A percentile compares a stretch with the other conserved stretches of the same genome.
These are phyloP conservation scores for Epichloe aotearoae DNA, from an alignment of 2,329 filamentous ascomycete genomes.

Conservation along the genomic window DNA sequence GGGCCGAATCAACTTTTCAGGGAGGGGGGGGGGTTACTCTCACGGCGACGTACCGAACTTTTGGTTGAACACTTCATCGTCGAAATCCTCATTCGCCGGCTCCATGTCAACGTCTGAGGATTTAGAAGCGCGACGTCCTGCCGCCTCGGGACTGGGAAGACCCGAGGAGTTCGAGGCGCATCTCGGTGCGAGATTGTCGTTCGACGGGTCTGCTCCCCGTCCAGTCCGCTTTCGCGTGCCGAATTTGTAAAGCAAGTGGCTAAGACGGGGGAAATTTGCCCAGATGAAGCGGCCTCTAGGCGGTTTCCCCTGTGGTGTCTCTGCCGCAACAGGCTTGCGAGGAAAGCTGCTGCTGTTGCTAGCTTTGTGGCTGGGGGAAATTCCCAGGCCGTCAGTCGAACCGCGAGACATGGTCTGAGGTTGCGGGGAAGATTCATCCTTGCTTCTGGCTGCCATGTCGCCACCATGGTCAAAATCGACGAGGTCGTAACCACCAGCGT, in stretches of 20 bases:
- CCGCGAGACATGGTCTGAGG: not conserved
- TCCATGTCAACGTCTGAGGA: not conserved
- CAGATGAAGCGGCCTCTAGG: not conserved
- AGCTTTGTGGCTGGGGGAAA: not conserved
- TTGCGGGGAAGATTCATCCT: not conserved
- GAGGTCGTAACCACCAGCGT: not conserved
- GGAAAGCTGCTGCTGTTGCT: not conserved
- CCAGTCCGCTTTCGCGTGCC: not conserved
- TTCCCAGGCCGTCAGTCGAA: not conserved
- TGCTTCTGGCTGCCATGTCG: not conserved
- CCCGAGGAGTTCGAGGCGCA: not conserved
- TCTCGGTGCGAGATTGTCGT: not conserved
- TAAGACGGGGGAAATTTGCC: not conserved
- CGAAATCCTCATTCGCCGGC: not conserved
- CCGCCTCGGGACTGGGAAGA: not conserved
- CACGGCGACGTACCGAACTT: constrained; percentile 17
- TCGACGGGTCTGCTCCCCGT: not conserved
- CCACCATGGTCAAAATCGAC: not conserved
- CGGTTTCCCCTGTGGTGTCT: not conserved
- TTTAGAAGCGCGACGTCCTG: not conserved
- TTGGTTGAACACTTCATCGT: constrained; percentile 18
- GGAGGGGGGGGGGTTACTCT: not conserved
- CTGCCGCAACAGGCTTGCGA: not conserved
- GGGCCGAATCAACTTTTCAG: too few relatives aligned
- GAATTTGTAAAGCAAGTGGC: not conserved